Percentiles rank a stretch among this genome's conserved stretches.
Conservation (phyloP, 1,284 basidiomycete genomes). For the Trametes versicolor region DNA sequence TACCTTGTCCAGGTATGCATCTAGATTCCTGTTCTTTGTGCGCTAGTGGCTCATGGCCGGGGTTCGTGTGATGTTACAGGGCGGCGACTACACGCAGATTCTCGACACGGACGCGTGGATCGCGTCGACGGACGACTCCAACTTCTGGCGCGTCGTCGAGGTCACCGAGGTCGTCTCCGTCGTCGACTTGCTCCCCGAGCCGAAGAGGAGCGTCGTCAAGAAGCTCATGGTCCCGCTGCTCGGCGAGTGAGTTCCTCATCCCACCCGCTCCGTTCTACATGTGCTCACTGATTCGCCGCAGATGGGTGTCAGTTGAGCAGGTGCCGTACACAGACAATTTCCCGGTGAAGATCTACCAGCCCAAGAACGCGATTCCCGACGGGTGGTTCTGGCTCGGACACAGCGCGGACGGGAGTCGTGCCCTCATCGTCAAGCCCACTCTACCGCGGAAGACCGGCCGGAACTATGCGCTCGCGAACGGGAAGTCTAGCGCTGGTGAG, state of each 20-base stretch:
- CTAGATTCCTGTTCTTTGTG: too few species aligned
- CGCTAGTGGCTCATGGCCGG: background rate
- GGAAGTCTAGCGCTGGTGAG: background rate
- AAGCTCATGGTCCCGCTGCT: background rate
- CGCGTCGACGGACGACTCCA: slow-evolving; percentile 2
- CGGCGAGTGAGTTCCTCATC: background rate
- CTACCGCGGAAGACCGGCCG: background rate
- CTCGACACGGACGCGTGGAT: slow-evolving; percentile 2
- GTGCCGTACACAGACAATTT: background rate
- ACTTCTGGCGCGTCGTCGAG: slow-evolving; percentile 5
- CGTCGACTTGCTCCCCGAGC: slow-evolving; percentile 1
- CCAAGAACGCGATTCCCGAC: background rate
- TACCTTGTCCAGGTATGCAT: background rate
- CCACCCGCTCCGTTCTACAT: too few species aligned
- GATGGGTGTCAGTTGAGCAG: background rate
- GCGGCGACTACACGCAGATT: slow-evolving; percentile 2
- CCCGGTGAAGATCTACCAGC: slow-evolving; percentile 3
- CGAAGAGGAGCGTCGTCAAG: background rate
- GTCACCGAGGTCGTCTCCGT: background rate
- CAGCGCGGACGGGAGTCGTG: background rate
- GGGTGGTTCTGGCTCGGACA: slow-evolving; percentile 6
- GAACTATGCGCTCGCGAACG: background rate
- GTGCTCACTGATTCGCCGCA: background rate
- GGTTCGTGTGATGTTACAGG: background rate
- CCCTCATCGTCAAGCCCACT: slow-evolving; percentile 1